A percentile compares a stretch with the other conserved stretches of the same genome.
Conservation (phyloP, 1,139 yeast genomes). For the Taphrina deformans region DNA sequence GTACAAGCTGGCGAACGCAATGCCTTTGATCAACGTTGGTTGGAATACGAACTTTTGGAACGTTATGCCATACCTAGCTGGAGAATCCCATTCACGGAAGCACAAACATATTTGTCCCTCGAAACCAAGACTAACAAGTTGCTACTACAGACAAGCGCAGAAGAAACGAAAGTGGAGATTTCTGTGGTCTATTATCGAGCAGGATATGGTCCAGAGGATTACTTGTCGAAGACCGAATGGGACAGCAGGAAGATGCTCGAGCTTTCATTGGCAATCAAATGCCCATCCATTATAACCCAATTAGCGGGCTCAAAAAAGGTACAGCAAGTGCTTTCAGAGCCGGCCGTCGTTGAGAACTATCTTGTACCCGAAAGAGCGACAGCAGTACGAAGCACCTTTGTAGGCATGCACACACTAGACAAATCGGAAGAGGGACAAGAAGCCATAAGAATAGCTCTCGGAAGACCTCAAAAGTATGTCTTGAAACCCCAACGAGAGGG, state of each 20-base stretch:
- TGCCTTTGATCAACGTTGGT: slow-evolving; percentile 81
- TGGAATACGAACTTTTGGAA: slow-evolving; percentile 69
- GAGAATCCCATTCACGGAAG: slow-evolving; percentile 66
- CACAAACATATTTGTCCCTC: slow-evolving; percentile 50
- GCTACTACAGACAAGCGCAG: slow-evolving; percentile 1
- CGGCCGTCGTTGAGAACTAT: slow-evolving; percentile 53
- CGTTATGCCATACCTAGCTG: slow-evolving; percentile 59
- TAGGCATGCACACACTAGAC: slow-evolving; percentile 82
- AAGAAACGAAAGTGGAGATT: slow-evolving; percentile 52
- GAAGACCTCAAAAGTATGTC: slow-evolving; percentile 68
- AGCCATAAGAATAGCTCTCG: slow-evolving; percentile 70
- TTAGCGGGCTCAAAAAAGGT: slow-evolving; percentile 89
- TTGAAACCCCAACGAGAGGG: slow-evolving; percentile 98
- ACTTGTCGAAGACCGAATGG: slow-evolving; percentile 67
- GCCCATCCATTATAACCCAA: slow-evolving; percentile 87
- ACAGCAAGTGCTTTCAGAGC: slow-evolving; percentile 78
- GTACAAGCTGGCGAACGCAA: slow-evolving; percentile 86
- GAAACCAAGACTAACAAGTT: slow-evolving; percentile 49
- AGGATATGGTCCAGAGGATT: slow-evolving; percentile 82
- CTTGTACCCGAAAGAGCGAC: slow-evolving; percentile 47
- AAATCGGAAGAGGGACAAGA: slow-evolving; percentile 59
- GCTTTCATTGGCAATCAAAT: slow-evolving; percentile 75
- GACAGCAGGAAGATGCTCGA: slow-evolving; percentile 70
- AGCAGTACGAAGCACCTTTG: slow-evolving; percentile 64
- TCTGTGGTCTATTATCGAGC: slow-evolving; percentile 88